phyloP scores from a whole-genome alignment of 2,329 filamentous ascomycete genomes.

The Aspergillus sp. region DNA sequence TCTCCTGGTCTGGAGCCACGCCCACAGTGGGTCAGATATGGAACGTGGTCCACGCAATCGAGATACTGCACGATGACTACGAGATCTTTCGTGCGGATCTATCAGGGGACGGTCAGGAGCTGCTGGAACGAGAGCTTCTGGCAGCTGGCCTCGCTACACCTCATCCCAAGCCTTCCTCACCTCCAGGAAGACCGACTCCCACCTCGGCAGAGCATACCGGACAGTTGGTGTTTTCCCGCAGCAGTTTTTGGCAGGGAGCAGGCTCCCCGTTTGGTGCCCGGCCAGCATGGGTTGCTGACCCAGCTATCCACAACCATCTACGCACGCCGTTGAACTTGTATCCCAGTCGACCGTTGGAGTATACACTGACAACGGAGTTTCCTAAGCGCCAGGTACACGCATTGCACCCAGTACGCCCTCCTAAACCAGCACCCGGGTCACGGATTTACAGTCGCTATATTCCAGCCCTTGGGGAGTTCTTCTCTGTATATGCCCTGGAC shows the following conservation, averaged over 20 bases:
- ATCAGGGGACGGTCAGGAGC: constrained; percentile 24
- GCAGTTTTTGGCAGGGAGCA: constrained; percentile 68
- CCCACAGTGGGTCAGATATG: constrained; percentile 38
- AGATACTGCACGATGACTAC: constrained; percentile 28
- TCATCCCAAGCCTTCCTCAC: constrained; percentile 44
- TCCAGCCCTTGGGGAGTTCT: constrained; percentile 71
- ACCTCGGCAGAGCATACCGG: constrained; percentile 34
- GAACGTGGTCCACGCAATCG: constrained; percentile 38
- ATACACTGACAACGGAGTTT: constrained; percentile 49
- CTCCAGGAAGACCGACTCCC: constrained; percentile 34
- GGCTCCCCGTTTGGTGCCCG: constrained; percentile 66
- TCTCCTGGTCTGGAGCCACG: constrained; percentile 25
- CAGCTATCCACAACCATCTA: constrained; percentile 27
- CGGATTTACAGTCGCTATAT: constrained; percentile 76
- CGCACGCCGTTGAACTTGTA: not conserved
- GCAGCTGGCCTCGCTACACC: constrained; percentile 44
- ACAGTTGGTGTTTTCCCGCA: constrained; percentile 51
- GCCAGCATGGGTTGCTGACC: constrained; percentile 58
- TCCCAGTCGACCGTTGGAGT: constrained; percentile 23
- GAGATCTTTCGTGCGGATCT: constrained; percentile 37
- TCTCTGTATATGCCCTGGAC: constrained; percentile 72
- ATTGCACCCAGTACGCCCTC: constrained; percentile 68
- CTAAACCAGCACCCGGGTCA: constrained; percentile 68
- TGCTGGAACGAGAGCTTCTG: constrained; percentile 30
- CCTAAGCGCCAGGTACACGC: constrained; percentile 54